phyloP scores from a whole-genome alignment of 345 rosid genomes.

The Citrus hindsii region DNA sequence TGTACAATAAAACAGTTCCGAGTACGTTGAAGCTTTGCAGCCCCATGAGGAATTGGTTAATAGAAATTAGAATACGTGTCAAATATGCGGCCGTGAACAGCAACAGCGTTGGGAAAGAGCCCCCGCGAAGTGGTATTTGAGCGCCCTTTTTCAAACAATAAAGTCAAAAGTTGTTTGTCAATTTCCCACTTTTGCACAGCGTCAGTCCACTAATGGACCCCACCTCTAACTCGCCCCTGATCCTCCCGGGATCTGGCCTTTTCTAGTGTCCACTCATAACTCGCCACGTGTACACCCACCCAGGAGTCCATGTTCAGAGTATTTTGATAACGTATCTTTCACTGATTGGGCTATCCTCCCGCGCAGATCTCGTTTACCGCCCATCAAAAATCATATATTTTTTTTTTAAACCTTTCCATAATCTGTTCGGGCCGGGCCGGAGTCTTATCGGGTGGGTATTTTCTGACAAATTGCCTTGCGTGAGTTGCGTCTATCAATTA shows the following conservation, averaged over 20 bases:
- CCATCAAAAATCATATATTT: no score
- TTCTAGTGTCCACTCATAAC: neutral
- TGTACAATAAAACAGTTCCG: no score
- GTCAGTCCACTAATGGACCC: neutral
- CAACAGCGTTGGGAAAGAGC: neutral
- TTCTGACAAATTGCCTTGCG: no score
- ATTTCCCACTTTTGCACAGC: constrained; percentile 5
- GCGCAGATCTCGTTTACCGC: no score
- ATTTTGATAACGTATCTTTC: constrained; percentile 25
- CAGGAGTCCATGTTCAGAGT: neutral
- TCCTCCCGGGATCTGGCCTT: neutral
- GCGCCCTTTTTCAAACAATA: neutral
- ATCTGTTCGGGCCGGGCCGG: no score
- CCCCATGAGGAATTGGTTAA: neutral
- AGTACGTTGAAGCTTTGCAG: neutral
- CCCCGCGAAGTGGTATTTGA: neutral
- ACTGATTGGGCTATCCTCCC: constrained; percentile 7
- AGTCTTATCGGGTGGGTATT: no score
- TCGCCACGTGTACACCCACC: constrained; percentile 11
- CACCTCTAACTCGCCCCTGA: neutral
- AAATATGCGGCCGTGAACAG: neutral
- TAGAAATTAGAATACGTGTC: neutral
- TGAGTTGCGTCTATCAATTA: no score
- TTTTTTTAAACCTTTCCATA: no score
- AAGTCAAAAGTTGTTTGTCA: neutral